These are phyloP conservation scores for Trametes sp. DNA, from an alignment of 1,284 basidiomycete genomes.

Conservation along the genomic window DNA sequence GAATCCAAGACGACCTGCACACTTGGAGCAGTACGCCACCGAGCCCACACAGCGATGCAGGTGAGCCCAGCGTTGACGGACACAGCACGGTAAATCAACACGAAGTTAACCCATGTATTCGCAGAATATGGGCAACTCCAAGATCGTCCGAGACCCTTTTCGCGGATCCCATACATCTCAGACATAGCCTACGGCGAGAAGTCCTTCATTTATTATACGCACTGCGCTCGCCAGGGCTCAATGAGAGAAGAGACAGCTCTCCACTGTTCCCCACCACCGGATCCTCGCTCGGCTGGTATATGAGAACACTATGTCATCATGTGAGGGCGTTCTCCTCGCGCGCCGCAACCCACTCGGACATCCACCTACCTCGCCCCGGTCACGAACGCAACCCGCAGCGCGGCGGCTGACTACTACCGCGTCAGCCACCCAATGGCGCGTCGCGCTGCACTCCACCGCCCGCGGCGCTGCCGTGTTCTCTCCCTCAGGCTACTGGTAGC, in stretches of 20 bases:
- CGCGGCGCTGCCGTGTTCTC: not conserved
- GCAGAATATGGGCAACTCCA: not conserved
- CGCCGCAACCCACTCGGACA: conserved; percentile 10
- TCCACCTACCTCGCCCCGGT: conserved; percentile 18
- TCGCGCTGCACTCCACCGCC: conserved; percentile 7
- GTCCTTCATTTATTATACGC: not conserved
- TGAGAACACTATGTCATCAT: conserved; percentile 11
- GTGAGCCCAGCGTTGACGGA: no score
- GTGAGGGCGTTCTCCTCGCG: conserved; percentile 13
- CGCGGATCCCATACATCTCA: conserved; percentile 15
- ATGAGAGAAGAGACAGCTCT: not conserved
- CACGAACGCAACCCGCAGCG: conserved; percentile 17
- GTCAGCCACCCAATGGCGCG: conserved; percentile 16
- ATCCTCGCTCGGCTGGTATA: not conserved
- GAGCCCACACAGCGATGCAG: no score
- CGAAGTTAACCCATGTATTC: not conserved
- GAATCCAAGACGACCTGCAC: no score
- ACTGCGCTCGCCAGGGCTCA: not conserved
- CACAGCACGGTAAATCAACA: not conserved
- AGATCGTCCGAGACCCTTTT: not conserved
- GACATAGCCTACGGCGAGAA: conserved; percentile 11
- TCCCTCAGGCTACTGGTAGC: conserved; percentile 11
- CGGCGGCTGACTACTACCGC: conserved; percentile 4
- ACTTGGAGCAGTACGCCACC: no score
- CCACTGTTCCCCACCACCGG: conserved; percentile 4